phyloP scores from a whole-genome alignment of 2,329 filamentous ascomycete species.

The Apiospora arundinis region DNA sequence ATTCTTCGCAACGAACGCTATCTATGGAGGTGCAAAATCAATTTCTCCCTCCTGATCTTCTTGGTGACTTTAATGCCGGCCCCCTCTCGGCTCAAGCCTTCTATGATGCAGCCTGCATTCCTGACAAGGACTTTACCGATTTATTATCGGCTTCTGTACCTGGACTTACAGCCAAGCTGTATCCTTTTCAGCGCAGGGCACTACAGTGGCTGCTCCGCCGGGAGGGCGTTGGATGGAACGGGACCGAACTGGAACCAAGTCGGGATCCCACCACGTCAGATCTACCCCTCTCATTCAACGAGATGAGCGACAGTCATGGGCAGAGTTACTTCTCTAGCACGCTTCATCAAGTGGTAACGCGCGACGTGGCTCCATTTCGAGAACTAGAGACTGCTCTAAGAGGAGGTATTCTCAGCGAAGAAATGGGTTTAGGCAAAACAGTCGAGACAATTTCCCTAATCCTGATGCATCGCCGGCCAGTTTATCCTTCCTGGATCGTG shows the following conservation, averaged over 20 bases:
- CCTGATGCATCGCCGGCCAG: constrained; percentile 61
- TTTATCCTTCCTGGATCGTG: constrained; percentile 28
- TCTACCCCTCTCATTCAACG: constrained; percentile 52
- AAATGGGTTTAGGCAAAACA: constrained; percentile 86
- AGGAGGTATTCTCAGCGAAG: constrained; percentile 76
- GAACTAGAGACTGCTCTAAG: constrained; percentile 49
- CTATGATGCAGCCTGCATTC: constrained; percentile 72
- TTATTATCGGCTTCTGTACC: constrained; percentile 49
- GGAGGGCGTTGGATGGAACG: constrained; percentile 50
- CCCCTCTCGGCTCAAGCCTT: constrained; percentile 61
- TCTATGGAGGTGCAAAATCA: constrained; percentile 46
- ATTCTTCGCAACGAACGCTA: constrained; percentile 35
- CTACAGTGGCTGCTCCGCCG: constrained; percentile 73
- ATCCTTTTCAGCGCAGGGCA: constrained; percentile 75
- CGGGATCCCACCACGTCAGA: constrained; percentile 26
- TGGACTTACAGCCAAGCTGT: constrained; percentile 59
- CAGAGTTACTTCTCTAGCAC: constrained; percentile 53
- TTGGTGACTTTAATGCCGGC: constrained; percentile 31
- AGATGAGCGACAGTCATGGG: constrained; percentile 52
- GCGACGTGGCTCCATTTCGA: constrained; percentile 53
- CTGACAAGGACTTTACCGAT: constrained; percentile 50
- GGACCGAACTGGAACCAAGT: constrained; percentile 35
- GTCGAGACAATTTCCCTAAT: constrained; percentile 76
- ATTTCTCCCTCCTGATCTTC: constrained; percentile 36
- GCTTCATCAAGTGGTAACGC: constrained; percentile 64